Base-by-base conservation (phyloP, 116 monocot genomes). In the Trichopus zeylanicus region DNA sequence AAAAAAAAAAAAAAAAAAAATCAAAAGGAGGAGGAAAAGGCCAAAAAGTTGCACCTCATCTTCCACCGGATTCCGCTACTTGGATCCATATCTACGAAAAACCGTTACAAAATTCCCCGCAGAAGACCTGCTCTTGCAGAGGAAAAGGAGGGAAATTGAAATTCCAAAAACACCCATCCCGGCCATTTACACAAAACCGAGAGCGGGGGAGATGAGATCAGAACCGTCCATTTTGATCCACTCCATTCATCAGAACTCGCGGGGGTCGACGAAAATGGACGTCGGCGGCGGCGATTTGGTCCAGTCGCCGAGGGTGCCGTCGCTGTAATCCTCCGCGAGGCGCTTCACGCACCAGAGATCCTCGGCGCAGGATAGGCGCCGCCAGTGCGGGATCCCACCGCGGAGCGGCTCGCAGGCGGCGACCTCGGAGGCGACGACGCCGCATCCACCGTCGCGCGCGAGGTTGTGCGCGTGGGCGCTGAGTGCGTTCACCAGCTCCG, bases 281-380 rank as follows among this genome's bases (percentile, higher is more conserved):
- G 31, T 10, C 20, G 75, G 81, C 21, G 85, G 80, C 3, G 60
- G 27, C 30, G 91, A 81, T 60, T 80, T 81, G 61, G 88, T 80
- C 98, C 98, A 98, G 68, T 98, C 98, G 0, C 82, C 91, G 26
- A 73, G 66, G 24, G 67, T 71, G 20, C 82, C 82, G 39, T 85
- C 82, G 67, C 73, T 65, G 67, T 89, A 75, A 21, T 75, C 88
- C 29, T 63, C 81, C 13, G 66, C 70, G 19, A 97, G 76, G 15
- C 87, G 70, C 66, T 97, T 97, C 30, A 83, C 48, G 66, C 97
- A 97, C 97, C 97, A 97, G 54, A 87, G 46, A 48, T 97, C 97
- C 30, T 85, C 97, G 1, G 56, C 72, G 66, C 74, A 80, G 28
- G 97, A 97, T 8, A 97, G 55, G 32, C 57, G 32, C 63, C 62